A percentile compares a stretch with the other conserved stretches of the same genome.
Conservation (phyloP, 2,329 filamentous ascomycete genomes). For the Fusarium kyushuense region DNA sequence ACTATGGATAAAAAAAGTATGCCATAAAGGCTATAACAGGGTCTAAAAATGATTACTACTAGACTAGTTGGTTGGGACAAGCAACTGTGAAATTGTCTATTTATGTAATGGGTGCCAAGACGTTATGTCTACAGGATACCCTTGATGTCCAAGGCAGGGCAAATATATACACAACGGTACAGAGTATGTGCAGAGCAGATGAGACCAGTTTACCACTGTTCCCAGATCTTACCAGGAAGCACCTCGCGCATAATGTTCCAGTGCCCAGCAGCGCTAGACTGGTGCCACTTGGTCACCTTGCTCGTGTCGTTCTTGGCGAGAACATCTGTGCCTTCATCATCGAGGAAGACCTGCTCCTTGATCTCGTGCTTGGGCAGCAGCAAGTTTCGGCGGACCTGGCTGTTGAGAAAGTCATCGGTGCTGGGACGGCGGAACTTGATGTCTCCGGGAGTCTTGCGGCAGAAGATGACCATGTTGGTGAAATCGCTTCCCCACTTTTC, state of each 20-base stretch:
- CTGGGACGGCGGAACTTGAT: constrained; percentile 76
- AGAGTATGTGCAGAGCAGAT: constrained; percentile 1
- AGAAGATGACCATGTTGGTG: constrained; percentile 97
- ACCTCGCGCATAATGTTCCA: constrained; percentile 94
- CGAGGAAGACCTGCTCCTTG: constrained; percentile 62
- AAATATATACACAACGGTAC: constrained; percentile 20
- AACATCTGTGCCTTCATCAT: constrained; percentile 61
- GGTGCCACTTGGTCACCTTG: constrained; percentile 77
- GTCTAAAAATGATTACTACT: constrained; percentile 4
- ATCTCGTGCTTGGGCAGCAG: constrained; percentile 81
- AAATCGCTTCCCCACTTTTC: constrained; percentile 73
- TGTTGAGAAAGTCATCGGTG: constrained; percentile 76
- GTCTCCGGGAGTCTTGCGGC: constrained; percentile 70
- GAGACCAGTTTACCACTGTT: constrained; percentile 71
- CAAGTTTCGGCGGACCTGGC: constrained; percentile 75
- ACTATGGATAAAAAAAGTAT: constrained; percentile 53
- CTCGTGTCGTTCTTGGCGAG: constrained; percentile 73
- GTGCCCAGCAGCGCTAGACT: constrained; percentile 82
- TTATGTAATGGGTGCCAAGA: neutral
- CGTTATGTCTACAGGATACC: constrained; percentile 1
- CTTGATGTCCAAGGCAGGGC: constrained; percentile 5
- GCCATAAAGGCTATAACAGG: constrained; percentile 46
- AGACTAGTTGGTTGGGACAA: too few relatives aligned
- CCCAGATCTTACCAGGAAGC: constrained; percentile 83
- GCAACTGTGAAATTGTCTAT: neutral